These are phyloP conservation scores for Xylaria arbuscula DNA, from an alignment of 2,329 filamentous ascomycete species.

Conservation along the genomic window DNA sequence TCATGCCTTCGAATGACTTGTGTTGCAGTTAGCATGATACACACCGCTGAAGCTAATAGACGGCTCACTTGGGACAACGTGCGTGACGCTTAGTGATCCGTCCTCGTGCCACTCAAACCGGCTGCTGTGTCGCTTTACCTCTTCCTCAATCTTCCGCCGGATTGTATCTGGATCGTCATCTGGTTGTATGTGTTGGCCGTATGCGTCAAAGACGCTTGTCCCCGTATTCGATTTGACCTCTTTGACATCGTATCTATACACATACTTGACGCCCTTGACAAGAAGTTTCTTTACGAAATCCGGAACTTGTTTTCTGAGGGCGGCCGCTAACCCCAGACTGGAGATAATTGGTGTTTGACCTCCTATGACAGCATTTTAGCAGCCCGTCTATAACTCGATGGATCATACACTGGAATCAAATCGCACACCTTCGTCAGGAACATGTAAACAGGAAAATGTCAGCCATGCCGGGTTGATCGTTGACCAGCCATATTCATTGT, in stretches of 20 bases:
- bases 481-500: slow-evolving; percentile 4
- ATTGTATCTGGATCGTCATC: neutral
- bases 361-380: neutral
- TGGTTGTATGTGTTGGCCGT: neutral
- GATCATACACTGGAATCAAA: neutral
- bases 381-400: neutral
- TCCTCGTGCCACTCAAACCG: slow-evolving; percentile 2
- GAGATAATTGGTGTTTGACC: neutral
- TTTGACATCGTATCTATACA: neutral
- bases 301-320: neutral
- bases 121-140: neutral
- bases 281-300: neutral
- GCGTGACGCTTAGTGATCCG: neutral
- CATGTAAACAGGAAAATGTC: neutral
- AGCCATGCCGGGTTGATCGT: neutral
- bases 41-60: neutral
- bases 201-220: neutral
- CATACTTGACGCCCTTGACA: neutral
- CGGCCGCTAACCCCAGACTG: neutral
- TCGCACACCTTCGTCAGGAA: neutral
- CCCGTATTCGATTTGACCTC: neutral
- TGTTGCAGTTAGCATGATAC: neutral
- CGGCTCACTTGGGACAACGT: neutral
- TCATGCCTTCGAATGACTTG: slow-evolving; percentile 1
- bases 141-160: slow-evolving; percentile 1